These are phyloP conservation scores for Aspergillus sp. DNA, from an alignment of 2,329 filamentous ascomycete genomes.

Conservation along the genomic window DNA sequence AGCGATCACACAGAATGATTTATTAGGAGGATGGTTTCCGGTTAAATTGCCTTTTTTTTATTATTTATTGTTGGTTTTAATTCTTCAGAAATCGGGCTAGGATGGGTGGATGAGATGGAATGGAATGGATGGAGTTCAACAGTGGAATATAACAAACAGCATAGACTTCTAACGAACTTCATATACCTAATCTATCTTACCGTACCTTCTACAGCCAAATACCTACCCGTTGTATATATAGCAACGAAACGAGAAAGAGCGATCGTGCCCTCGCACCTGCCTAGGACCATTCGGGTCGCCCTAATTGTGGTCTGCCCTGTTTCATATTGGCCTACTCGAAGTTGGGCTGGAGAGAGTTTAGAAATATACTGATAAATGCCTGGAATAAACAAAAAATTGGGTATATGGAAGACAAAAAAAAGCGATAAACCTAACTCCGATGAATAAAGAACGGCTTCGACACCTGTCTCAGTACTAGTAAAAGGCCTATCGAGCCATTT, in stretches of 20 bases:
- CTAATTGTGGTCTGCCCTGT: no score
- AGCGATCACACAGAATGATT: slow-evolving; percentile 11
- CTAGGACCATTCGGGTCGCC: no score
- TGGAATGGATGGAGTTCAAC: not conserved
- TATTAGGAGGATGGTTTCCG: not conserved
- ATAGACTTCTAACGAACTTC: not conserved
- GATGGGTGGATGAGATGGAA: not conserved
- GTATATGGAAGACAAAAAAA: not conserved
- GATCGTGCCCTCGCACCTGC: not conserved
- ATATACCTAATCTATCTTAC: not conserved
- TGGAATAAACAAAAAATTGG: not conserved
- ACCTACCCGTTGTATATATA: no score
- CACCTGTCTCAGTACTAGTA: not conserved
- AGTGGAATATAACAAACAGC: not conserved
- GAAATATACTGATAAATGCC: no score
- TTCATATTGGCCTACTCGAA: no score
- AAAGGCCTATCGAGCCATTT: slow-evolving; percentile 10
- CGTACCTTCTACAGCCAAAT: not conserved
- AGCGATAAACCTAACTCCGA: not conserved
- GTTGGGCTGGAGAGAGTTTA: no score
- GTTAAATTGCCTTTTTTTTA: not conserved
- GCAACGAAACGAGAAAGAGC: not conserved
- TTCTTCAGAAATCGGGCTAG: not conserved
- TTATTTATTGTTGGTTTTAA: not conserved
- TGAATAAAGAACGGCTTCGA: not conserved